Base-by-base conservation (phyloP, 352 stramenopile species). In the Phytophthora megakarya region DNA sequence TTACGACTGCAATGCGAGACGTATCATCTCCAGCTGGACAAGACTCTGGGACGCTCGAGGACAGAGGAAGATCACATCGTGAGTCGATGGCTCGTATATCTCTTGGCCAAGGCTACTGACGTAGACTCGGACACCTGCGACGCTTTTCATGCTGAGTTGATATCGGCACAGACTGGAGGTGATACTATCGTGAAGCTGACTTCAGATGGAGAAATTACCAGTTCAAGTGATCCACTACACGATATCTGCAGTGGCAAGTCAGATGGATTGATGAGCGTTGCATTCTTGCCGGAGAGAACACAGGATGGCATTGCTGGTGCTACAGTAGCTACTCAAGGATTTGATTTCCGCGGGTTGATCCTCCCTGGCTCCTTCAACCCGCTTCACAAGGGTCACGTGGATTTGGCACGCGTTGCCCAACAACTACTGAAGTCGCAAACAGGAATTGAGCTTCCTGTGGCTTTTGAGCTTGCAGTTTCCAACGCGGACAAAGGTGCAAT, bases 301-400 rank as follows among this genome's bases (percentile, higher is more conserved):
- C 50, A 25, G 11, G 28, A 66, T 8, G 38, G 40, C 2, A 19
- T 11, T 32, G n/a, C 25, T 19, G 19, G 15, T 49, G 40, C 48
- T 7, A 61, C 51, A 13, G 44, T 76, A 10, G 64, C 52, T 22
- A 54, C 77, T 1, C 64, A 53, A 39, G 64, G 67, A 15, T 73
- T 92, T 21, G 72, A 62, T 18, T 89, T 91, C 45, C 70, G 72
- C 7, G 86, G 78, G 42, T 45, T 95, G 37, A 68, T 95, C 6
- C 52, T 96, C 5, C 74, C 86, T 4, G 88, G 88, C 1, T 95
- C 83, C 3, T 96, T 96, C 59, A 96, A 96, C 42, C 88, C 88
- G 12, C 51, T 96, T 35, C 88, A 96, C 26, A 55, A 80, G 11
- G 88, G 88, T 18, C 86, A 96, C 45, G 57, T 91, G 6, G 76